phyloP scores from a whole-genome alignment of 208 protist genomes.

The Leishmania major region DNA sequence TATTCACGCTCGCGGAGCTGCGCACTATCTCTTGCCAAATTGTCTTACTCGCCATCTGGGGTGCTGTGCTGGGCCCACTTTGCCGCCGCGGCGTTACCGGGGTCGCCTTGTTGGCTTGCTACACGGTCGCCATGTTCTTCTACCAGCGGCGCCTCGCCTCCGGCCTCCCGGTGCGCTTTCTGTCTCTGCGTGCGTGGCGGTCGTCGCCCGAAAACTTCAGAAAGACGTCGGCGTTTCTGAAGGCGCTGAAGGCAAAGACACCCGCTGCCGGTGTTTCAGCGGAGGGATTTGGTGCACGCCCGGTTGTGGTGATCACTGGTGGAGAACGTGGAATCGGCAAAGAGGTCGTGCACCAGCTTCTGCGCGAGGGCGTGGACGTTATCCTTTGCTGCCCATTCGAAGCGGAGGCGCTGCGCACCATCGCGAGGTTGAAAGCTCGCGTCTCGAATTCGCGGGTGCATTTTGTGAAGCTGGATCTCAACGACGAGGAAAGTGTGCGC shows the following conservation, averaged over 20 bases:
- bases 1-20: constrained; percentile 40
- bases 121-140: constrained; percentile 41
- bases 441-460: constrained; percentile 1
- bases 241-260: constrained; percentile 10
- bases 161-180: constrained; percentile 39
- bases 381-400: constrained; percentile 53
- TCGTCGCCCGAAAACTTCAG: constrained; percentile 42
- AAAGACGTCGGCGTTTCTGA: constrained; percentile 38
- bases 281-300: constrained; percentile 10
- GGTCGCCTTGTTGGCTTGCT: constrained; percentile 5
- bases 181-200: constrained; percentile 35
- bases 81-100: constrained; percentile 7
- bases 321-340: constrained; percentile 53
- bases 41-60: constrained; percentile 19
- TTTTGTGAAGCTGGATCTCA: constrained; percentile 46
- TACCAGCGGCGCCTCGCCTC: constrained; percentile 51
- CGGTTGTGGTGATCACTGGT: constrained; percentile 49
- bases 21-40: constrained; percentile 36
- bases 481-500: constrained; percentile 43
- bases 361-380: constrained; percentile 35
- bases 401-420: constrained; percentile 33
- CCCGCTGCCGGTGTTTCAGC: neutral
- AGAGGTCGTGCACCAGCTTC: constrained; percentile 42
- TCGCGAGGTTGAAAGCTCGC: constrained; percentile 14
- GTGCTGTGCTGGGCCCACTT: constrained; percentile 11